These are phyloP conservation scores for Geotrichum carabidarum DNA, from an alignment of 1,139 yeast species.

Conservation along the genomic window DNA sequence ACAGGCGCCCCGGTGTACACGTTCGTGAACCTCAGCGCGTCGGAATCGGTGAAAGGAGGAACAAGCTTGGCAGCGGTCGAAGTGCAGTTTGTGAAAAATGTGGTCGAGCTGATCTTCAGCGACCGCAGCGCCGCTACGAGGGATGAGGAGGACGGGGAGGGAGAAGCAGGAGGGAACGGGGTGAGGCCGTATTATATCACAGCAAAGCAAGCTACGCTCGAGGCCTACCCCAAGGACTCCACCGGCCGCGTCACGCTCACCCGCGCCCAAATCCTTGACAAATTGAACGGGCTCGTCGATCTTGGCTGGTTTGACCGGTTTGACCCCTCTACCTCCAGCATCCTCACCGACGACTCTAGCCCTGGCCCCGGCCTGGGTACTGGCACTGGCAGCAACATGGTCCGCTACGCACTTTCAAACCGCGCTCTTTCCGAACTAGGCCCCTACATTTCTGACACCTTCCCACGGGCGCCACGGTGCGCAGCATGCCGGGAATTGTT, in stretches of 20 bases:
- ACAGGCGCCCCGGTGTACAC: constrained; percentile 10
- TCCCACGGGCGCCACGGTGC: constrained; percentile 49
- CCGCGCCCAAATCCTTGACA: constrained; percentile 9
- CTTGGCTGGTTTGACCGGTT: constrained; percentile 9
- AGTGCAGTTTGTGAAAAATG: constrained; percentile 2
- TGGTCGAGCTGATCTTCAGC: constrained; percentile 5
- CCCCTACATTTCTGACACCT: constrained; percentile 40
- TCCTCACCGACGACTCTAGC: too few species aligned
- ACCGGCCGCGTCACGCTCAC: not conserved
- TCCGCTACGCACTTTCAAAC: constrained; percentile 21
- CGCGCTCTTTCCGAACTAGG: constrained; percentile 28
- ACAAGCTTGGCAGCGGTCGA: constrained; percentile 5
- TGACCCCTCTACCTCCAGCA: too few species aligned
- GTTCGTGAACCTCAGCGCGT: constrained; percentile 11
- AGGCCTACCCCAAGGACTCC: constrained; percentile 8
- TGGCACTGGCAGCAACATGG: constrained; percentile 11
- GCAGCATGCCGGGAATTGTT: constrained; percentile 53
- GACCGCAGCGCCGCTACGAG: not conserved
- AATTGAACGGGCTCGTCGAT: constrained; percentile 8
- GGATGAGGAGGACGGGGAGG: not conserved
- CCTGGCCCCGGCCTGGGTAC: too few species aligned
- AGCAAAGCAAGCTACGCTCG: constrained; percentile 2
- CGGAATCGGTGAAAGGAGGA: constrained; percentile 8
- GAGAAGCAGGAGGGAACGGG: not conserved
- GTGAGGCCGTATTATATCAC: not conserved